Evolutionary conservation across 352 stramenopile species (phyloP), one percentile per base, ranked within the genome.

Genomic region (Thraustotheca clavata): DNA sequence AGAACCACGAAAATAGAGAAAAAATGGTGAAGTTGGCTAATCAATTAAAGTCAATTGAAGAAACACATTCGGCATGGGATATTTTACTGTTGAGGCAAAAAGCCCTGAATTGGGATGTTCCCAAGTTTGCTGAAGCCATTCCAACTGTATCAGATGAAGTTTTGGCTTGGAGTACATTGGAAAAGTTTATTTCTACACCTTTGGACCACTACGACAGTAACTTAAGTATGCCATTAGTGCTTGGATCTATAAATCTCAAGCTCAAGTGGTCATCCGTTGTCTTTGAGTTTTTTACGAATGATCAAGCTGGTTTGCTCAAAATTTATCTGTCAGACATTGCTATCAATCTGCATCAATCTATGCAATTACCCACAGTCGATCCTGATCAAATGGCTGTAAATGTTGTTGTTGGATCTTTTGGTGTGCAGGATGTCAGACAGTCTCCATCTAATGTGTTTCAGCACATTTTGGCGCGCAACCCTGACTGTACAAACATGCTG

Each of bases 381-480:
- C 52, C 66, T n/a, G 72, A 79, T 20, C 68, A 75, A 26, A 75
- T 81, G 8, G 69, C 69, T 0, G 57, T 90, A 6, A 70, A 79
- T 48, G 43, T 93, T 46, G 73, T 78, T 43, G 73, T 80, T n/a
- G 40, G 62, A 20, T 79, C 82, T 3, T 92, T 94, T 60, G 79
- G 79, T 4, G 49, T 95, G 31, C 38, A 88, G 2, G 83, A 95
- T 59, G 76, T 88, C 33, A 77, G 86, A 20, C 73, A 82, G 0
- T 70, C 63, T 12, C 31, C 68, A n/a, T 76, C 75, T 1, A 95
- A 93, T 49, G 80, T 87, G 4, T 94, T 92, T 60, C 63, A 62
- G 31, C 83, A 85, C 43, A 68, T 95, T 22, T 59, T 95, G 60
- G 86, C 90, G 39, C 78, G 83, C 20, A 92, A 92, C 60, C 76